These are phyloP conservation scores for Leccinum boreale DNA, from an alignment of 768 basidiomycete genomes.

Conservation along the genomic window DNA sequence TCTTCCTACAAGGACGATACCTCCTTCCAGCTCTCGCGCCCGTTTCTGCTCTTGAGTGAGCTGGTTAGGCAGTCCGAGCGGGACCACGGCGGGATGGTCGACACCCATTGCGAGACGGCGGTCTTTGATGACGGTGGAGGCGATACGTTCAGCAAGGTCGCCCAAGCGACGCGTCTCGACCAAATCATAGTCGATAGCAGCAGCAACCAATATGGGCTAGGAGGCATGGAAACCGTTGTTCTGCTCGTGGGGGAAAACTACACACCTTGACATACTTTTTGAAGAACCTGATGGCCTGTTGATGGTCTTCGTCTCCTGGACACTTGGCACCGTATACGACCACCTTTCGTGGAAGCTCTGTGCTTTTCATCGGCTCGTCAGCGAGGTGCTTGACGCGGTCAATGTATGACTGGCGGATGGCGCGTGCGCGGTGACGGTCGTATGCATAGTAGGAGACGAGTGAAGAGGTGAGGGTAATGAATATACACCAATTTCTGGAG, in stretches of 20 bases:
- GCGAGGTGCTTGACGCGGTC: slow-evolving; percentile 78
- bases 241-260: slow-evolving; percentile 12
- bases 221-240: slow-evolving; percentile 2
- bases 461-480: slow-evolving; percentile 73
- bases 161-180: slow-evolving; percentile 80
- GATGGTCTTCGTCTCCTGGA: slow-evolving; percentile 93
- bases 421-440: slow-evolving; percentile 79
- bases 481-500: slow-evolving; percentile 92
- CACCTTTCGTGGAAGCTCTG: slow-evolving; percentile 73
- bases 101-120: slow-evolving; percentile 67
- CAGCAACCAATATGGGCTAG: slow-evolving; percentile 91
- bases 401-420: slow-evolving; percentile 74
- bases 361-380: slow-evolving; percentile 58
- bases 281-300: slow-evolving; percentile 83
- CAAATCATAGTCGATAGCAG: slow-evolving; percentile 90
- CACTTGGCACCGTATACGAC: slow-evolving; percentile 87
- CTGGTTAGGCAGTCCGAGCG: slow-evolving; percentile 50
- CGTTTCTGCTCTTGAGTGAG: slow-evolving; percentile 50
- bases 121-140: slow-evolving; percentile 66
- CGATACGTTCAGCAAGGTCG: slow-evolving; percentile 74
- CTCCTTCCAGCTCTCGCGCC: slow-evolving; percentile 71
- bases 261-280: slow-evolving; percentile 95
- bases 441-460: slow-evolving; percentile 75
- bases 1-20: slow-evolving; percentile 81
- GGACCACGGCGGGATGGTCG: slow-evolving; percentile 44